These are phyloP conservation scores for Pulveroboletus ravenelii DNA, from an alignment of 768 basidiomycete species.

Conservation along the genomic window DNA sequence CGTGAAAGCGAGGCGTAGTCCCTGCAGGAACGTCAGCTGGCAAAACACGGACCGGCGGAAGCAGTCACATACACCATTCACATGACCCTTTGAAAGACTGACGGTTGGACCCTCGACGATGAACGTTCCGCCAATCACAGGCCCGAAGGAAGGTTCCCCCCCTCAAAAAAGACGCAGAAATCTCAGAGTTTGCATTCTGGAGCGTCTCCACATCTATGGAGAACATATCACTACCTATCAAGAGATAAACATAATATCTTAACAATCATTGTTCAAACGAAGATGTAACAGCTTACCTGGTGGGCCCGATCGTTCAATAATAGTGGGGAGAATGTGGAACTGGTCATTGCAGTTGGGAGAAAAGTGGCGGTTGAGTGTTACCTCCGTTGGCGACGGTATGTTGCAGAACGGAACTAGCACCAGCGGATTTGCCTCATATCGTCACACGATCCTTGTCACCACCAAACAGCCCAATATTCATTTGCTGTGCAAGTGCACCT, in stretches of 20 bases:
- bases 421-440: constrained; percentile 35
- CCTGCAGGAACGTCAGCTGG: constrained; percentile 14
- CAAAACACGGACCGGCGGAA: neutral
- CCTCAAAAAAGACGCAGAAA: constrained; percentile 35
- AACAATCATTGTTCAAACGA: neutral
- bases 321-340: no score
- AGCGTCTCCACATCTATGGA: constrained; percentile 28
- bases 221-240: constrained; percentile 29
- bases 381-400: no score
- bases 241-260: no score
- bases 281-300: constrained; percentile 14
- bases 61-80: constrained; percentile 37
- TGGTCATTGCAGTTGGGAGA: no score
- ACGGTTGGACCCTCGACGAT: constrained; percentile 43
- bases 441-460: constrained; percentile 32
- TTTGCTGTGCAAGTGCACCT: no score
- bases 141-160: constrained; percentile 37
- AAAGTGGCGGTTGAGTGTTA: no score
- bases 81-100: constrained; percentile 32
- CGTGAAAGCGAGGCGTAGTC: constrained; percentile 20
- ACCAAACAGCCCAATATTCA: constrained; percentile 26
- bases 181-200: constrained; percentile 30
- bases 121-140: constrained; percentile 45
- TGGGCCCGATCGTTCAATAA: constrained; percentile 27
- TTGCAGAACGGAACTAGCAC: constrained; percentile 35